Conservation (phyloP, 192 early-diverging fungal species). For the Spinellus fusiger region DNA sequence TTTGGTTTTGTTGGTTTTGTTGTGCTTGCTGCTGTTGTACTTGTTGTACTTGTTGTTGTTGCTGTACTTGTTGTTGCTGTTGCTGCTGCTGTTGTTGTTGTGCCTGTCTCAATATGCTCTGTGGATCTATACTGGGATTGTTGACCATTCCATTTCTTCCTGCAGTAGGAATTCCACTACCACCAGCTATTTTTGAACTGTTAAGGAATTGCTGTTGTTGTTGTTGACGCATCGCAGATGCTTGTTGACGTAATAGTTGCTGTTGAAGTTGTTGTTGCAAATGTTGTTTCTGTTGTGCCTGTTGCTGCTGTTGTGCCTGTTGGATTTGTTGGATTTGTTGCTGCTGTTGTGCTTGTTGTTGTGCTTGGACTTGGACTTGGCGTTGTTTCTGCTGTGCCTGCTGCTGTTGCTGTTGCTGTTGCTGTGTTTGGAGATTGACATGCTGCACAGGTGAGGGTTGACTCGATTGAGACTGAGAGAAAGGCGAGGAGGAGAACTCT, state of each 20-base stretch:
- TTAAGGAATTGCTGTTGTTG: slow-evolving; percentile 17
- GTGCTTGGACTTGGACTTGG: not conserved
- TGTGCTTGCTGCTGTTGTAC: slow-evolving; percentile 10
- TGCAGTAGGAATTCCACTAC: not conserved
- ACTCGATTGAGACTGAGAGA: not conserved
- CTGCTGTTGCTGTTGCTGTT: slow-evolving; percentile 10
- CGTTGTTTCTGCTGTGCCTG: not conserved
- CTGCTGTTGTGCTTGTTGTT: slow-evolving; percentile 4
- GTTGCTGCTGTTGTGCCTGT: slow-evolving; percentile 1
- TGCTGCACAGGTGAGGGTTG: not conserved
- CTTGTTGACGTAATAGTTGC: slow-evolving; percentile 18
- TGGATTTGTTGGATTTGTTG: slow-evolving; percentile 5
- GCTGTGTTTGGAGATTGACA: not conserved
- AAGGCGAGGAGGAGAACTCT: not conserved
- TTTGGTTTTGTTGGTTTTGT: not conserved
- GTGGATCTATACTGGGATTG: slow-evolving; percentile 6
- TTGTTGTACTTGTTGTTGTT: slow-evolving; percentile 25
- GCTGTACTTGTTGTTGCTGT: slow-evolving; percentile 11
- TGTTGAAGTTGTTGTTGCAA: slow-evolving; percentile 9
- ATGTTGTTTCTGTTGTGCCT: slow-evolving; percentile 4
- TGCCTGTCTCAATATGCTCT: slow-evolving; percentile 15
- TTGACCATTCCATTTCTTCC: slow-evolving; percentile 8
- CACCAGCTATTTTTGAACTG: not conserved
- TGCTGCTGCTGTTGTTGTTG: slow-evolving; percentile 10
- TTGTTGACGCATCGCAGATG: slow-evolving; percentile 23